Base-by-base conservation (phyloP, 1,139 yeast genomes). In the Geotrichum macrosporum region DNA sequence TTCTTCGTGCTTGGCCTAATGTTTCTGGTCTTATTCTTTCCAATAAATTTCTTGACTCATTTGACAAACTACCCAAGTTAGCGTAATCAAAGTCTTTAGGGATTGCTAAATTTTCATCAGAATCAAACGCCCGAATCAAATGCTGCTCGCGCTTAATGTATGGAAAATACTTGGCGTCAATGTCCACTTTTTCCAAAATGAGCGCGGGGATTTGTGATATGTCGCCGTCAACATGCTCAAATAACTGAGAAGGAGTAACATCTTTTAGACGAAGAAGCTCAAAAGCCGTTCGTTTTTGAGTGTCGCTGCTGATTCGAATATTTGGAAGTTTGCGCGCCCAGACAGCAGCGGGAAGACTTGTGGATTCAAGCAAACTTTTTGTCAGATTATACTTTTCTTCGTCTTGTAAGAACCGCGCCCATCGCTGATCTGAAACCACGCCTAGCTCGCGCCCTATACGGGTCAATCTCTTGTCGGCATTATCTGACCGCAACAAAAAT, bases 1-100 rank as follows among this genome's bases (percentile, higher is more conserved):
- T 84, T 56, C 97, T 74, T 60, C 95, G 75, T 0, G 97, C 97
- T 62, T 92, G 97, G 0, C 97, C 97, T 42, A 92, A 78, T 0
- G 96, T 92, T 48, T 77, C 78, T 0, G 98, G 98, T 53, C 86
- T 84, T 12, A 87, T 78, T 4, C 76, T 74, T 58, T 87, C 85
- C 49, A 92, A 71, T 19, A 85, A 67, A 30, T 72, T 72, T 47
- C 86, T 77, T 19, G 81, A 94, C 60, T 92, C 98, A 34, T 77
- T 73, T 0, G 95, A 85, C 16, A 92, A 57, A 0, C 76, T 72
- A 26, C 59, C 60, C 40, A 81, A 57, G 1, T 60, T 63, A 8
- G 74, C 62, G 62, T 89, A 92, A 54, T 80, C 81, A 59, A 76
- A 78, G 50, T 78, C 73, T 3, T 61, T 46, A 0, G 98, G 97